phyloP scores from a whole-genome alignment of 108 stramenopile genomes.

The Nitzschia sp. region DNA sequence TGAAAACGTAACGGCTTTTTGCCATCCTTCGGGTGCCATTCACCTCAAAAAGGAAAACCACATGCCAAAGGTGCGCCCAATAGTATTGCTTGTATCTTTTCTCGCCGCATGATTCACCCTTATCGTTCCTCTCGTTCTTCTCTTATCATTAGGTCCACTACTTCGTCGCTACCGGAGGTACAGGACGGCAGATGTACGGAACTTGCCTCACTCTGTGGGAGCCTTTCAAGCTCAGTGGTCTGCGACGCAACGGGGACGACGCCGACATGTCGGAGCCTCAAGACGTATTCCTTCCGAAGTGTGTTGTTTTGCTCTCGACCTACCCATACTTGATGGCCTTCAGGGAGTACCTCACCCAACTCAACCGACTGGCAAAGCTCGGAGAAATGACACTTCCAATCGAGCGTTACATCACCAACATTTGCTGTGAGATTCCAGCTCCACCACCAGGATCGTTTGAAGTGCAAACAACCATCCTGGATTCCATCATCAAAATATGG shows the following conservation, averaged over 20 bases:
- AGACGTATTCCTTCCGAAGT: slow-evolving; percentile 80
- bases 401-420: slow-evolving; percentile 92
- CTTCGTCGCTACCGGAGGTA: slow-evolving; percentile 80
- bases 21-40: slow-evolving; percentile 68
- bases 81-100: background rate
- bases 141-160: slow-evolving; percentile 50
- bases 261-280: slow-evolving; percentile 23
- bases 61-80: slow-evolving; percentile 71
- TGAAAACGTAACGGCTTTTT: slow-evolving; percentile 70
- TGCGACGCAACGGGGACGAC: slow-evolving; percentile 20
- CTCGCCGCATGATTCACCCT: background rate
- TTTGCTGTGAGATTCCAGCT: slow-evolving; percentile 90
- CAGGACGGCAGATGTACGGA: slow-evolving; percentile 74
- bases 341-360: slow-evolving; percentile 82
- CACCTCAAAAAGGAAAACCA: slow-evolving; percentile 37
- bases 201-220: slow-evolving; percentile 76
- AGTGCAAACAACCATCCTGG: slow-evolving; percentile 76
- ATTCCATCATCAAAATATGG: slow-evolving; percentile 80
- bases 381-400: slow-evolving; percentile 83
- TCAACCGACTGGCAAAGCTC: slow-evolving; percentile 81
- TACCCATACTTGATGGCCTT: slow-evolving; percentile 90
- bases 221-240: slow-evolving; percentile 40
- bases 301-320: slow-evolving; percentile 85
- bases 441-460: slow-evolving; percentile 90
- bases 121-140: background rate